Evolutionary conservation across 1,284 basidiomycete species (phyloP), one percentile per base, ranked within the genome.

Genomic region (Bjerkandera adusta): DNA sequence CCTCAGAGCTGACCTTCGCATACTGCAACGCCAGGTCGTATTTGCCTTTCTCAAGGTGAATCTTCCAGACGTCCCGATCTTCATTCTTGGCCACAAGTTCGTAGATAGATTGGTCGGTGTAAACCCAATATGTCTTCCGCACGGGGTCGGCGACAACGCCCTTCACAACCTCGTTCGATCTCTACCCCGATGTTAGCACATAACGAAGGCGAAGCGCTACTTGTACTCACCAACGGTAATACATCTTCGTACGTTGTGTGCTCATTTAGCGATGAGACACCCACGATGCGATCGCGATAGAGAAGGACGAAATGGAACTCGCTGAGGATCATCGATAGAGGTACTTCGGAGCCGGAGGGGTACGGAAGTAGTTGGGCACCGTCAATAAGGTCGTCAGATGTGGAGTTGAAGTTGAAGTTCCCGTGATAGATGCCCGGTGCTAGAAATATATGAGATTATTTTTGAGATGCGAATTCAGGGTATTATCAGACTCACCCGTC

Each of bases 291-390:
- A 61, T 96, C 88, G 27, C 73, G 71, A 66, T 94, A 97, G 1
- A 99, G 72, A 11, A 98, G 67, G 18, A 99, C 71, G 62, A 94
- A 92, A 61, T 99, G 96, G 64, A 93, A 97, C 62, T 96, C 89
- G 0, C 94, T 97, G 48, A 97, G 69, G 12, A 85, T 79, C 58
- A 97, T 83, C 3, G 91, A 90, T 7, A 85, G 60, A 1, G 90
- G 89, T 8, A 74, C 57, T 34, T 75, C 72, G 21, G 47, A 8
- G 65, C 45, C 18, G 64, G 57, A 41, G 66, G 82, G 82, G 57
- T 88, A 87, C 13, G 83, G 81, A 10, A 87, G 70, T 21, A 90
- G 71, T 54, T 84, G 77, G 3, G 90, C 79, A 35, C 82, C 75
- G 62, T 93, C 87, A 54, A 93, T 83, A 54, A 91, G 76, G 50